phyloP scores from a whole-genome alignment of 1,284 basidiomycete genomes.

The Rhodofomes roseus region DNA sequence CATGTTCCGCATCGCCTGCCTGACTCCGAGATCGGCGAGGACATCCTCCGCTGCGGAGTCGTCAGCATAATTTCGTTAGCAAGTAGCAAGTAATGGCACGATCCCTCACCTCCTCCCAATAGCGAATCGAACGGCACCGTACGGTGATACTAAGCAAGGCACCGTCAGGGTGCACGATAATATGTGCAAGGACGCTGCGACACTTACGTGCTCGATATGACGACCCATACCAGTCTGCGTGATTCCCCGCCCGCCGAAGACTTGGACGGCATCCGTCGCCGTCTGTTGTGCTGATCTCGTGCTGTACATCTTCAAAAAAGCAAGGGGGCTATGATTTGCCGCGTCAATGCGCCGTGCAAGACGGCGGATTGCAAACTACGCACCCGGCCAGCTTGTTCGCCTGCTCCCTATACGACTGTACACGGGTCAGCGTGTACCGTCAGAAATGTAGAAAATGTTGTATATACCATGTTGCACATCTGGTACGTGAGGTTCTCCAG shows the following conservation, averaged over 20 bases:
- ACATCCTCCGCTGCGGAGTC: constrained; percentile 8
- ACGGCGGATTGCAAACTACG: not conserved
- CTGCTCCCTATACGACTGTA: constrained; percentile 29
- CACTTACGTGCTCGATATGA: constrained; percentile 61
- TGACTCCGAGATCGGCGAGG: constrained; percentile 60
- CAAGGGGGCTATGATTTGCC: constrained; percentile 55
- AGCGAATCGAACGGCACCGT: constrained; percentile 67
- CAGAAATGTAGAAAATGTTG: not conserved
- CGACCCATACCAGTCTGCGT: constrained; percentile 73
- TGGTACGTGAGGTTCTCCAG: constrained; percentile 88
- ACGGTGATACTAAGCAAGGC: constrained; percentile 51
- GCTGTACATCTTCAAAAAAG: constrained; percentile 71
- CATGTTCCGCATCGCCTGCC: constrained; percentile 59
- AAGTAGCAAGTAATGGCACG: not conserved
- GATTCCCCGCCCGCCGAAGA: constrained; percentile 79
- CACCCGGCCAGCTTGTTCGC: constrained; percentile 29
- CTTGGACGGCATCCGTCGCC: constrained; percentile 76
- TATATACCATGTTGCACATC: constrained; percentile 83
- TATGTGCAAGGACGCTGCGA: constrained; percentile 10
- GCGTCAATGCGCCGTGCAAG: not conserved
- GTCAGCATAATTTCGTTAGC: too few relatives aligned
- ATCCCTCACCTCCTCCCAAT: constrained; percentile 55
- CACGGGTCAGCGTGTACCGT: constrained; percentile 1
- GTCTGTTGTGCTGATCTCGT: constrained; percentile 69
- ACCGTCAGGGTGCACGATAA: not conserved